These are phyloP conservation scores for Begonia fuchsioides DNA, from an alignment of 306 rosid genomes.

Conservation along the genomic window DNA sequence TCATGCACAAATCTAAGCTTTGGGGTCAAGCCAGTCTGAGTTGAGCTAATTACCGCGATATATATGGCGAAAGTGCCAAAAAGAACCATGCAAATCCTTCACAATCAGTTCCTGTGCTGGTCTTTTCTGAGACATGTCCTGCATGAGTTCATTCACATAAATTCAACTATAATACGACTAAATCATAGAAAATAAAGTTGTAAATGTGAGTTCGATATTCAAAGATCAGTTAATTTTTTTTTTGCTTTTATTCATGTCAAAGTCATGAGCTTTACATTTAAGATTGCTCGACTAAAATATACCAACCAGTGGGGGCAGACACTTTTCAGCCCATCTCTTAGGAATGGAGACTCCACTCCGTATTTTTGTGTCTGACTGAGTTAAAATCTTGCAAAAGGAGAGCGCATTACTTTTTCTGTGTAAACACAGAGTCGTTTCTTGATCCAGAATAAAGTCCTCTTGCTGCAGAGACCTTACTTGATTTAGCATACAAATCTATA, in stretches of 20 bases:
- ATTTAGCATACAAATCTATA: too few species aligned
- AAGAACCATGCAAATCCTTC: constrained; percentile 53
- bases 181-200: too few species aligned
- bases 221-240: too few species aligned
- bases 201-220: too few species aligned
- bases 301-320: constrained; percentile 56
- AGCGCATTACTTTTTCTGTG: too few species aligned
- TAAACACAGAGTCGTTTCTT: too few species aligned
- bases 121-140: constrained; percentile 45
- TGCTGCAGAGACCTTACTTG: too few species aligned
- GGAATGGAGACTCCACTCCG: constrained; percentile 73
- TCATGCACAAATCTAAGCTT: background rate
- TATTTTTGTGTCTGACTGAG: constrained; percentile 2
- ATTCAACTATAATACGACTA: too few species aligned
- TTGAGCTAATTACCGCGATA: constrained; percentile 33
- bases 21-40: background rate
- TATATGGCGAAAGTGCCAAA: constrained; percentile 60
- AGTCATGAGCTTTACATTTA: too few species aligned
- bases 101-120: constrained; percentile 44
- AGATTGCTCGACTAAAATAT: constrained; percentile 4
- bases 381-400: too few species aligned
- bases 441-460: too few species aligned
- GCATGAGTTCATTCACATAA: constrained; percentile 11
- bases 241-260: too few species aligned
- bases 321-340: constrained; percentile 35